Base-by-base conservation (phyloP, 1,139 yeast species). In the Keqinozyma sinolaborantium region DNA sequence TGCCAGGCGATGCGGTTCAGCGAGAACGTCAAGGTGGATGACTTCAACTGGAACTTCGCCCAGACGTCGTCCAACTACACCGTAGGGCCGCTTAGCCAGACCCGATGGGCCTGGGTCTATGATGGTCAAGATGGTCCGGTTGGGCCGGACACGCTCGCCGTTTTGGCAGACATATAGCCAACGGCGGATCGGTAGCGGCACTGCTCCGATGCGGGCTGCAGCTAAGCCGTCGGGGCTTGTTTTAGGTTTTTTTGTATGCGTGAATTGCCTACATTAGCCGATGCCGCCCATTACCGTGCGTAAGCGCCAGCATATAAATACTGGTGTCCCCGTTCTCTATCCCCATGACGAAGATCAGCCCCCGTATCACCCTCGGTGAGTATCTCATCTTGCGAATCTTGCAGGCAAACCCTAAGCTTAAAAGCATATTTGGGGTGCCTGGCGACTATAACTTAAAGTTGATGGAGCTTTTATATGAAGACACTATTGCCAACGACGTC, bases 361-460 rank as follows among this genome's bases (percentile, higher is more conserved):
- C 42, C 14, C 23, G 23, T 12, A 57, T 64, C 18, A 57, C 66
- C 1, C 45, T 64, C 30, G 72, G 71, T 2, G 70, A 64, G 41
- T 65, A 63, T 39, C 43, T 65, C 14, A 64, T 64, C 35, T 50
- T 59, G 23, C 46, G 71, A 34, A 52, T 64, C 14, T 35, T 51
- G 16, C 67, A 64, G 38, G 60, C 66, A 10, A 63, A 59, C 41
- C 68, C 70, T 4, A 53, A 51, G 30, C 42, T 62, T 31, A 53
- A 48, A 31, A 50, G 68, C 2, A 47, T 64, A 24, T 64, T 64
- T 39, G 71, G 70, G 5, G 59, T 64, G 15, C 67, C 71, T 2
- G 70, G 71, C n/a, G 71, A 64, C 39, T 64, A 63, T 44, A 63
- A 64, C 39, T 53, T 64, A 35, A 52, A 54, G 23, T 50, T 64